Base-by-base conservation (phyloP, 805 yeast genomes). In the Ogataea methanolica region DNA sequence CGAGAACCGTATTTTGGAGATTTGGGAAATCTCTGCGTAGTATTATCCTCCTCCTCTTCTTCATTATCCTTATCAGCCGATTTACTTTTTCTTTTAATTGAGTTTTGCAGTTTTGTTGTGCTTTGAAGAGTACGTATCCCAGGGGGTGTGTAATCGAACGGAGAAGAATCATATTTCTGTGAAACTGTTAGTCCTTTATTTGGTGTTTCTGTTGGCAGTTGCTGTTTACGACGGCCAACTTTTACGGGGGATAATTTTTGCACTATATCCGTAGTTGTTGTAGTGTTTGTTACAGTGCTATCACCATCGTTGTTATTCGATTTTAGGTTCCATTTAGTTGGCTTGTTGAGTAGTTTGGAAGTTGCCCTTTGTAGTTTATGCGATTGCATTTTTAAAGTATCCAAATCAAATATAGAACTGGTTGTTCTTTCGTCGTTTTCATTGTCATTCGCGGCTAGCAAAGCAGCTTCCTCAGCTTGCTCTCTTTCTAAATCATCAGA, bases 1-100 rank as follows among this genome's bases (percentile, higher is more conserved):
- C 70, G 70, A 0, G 68, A 72, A 0, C 73, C 72, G 48, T 71
- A 74, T 38, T 69, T 69, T 2, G 80, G 78, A 0, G 79, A 75
- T 40, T 66, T 62, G 2, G 80, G 80, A 50, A 76, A 75, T 46
- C 79, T 47, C n/a, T 56, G 54, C 6, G 46, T 39, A 26, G 53
- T 56, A 17, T 56, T 57, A 16, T 55, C 57, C 12, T 54, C 55
- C 7, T 34, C 37, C 15, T 21, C 15, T 31, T 41, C 41, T 21
- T 23, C 44, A 9, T 17, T 33, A 8, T 39, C 36, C 33, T 31
- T 9, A 16, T 16, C 31, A 23, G 17, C 34, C 17, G 31, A 33
- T 26, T 31, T 23, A n/a, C 41, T 35, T 12, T 41, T 40, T 2
- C 39, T 21, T 23, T 42, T 33, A 17, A 17, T 15, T 29, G 19